These are phyloP conservation scores for Trametes maxima DNA, from an alignment of 768 basidiomycete genomes.

Conservation along the genomic window DNA sequence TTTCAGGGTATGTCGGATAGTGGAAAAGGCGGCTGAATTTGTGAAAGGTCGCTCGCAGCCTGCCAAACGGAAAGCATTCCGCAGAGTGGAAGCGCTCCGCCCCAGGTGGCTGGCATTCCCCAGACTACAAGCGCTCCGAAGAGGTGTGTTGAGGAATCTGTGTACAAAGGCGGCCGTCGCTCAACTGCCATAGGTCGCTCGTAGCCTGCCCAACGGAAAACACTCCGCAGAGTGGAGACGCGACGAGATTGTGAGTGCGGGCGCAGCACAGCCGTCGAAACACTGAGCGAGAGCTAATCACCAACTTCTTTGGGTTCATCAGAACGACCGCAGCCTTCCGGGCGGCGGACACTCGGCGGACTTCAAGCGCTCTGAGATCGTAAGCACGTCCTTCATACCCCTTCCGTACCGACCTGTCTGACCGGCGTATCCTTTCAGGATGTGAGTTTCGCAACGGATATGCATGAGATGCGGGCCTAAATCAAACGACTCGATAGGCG, in stretches of 20 bases:
- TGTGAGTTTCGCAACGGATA: background rate
- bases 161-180: background rate
- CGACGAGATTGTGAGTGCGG: background rate
- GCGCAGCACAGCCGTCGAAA: too few species aligned
- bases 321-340: background rate
- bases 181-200: background rate
- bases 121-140: background rate
- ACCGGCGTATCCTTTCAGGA: too few species aligned
- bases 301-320: background rate
- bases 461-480: background rate
- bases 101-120: background rate
- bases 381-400: background rate
- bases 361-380: conserved; percentile 1
- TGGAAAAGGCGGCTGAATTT: too few species aligned
- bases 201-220: background rate
- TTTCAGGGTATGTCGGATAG: too few species aligned
- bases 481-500: background rate
- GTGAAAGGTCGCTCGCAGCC: background rate
- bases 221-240: background rate
- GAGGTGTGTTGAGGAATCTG: background rate
- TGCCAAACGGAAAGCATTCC: background rate
- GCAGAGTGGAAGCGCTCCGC: background rate
- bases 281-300: background rate
- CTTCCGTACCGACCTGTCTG: background rate
- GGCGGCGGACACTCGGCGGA: background rate